A percentile compares a stretch with the other conserved stretches of the same genome.
These are phyloP conservation scores for Hortaea werneckii DNA, from an alignment of 2,329 filamentous ascomycete species.

Conservation along the genomic window DNA sequence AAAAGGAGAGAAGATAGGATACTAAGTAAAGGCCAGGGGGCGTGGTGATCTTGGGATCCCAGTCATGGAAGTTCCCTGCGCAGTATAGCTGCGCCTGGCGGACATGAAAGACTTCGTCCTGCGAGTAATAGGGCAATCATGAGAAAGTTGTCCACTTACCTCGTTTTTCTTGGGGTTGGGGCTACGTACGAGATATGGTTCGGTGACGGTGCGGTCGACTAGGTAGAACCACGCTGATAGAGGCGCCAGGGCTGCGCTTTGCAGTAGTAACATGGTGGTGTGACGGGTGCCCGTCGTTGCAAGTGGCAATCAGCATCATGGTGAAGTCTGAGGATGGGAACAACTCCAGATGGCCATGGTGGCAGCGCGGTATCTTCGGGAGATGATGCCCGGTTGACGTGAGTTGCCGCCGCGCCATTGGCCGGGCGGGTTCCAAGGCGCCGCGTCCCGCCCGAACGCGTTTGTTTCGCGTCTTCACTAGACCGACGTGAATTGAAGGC, in stretches of 20 bases:
- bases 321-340: not conserved
- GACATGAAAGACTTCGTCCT: conserved; percentile 85
- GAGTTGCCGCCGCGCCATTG: too few relatives aligned
- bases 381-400: too few relatives aligned
- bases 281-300: not conserved
- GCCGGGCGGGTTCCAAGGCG: too few relatives aligned
- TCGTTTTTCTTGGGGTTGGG: not conserved
- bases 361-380: too few relatives aligned
- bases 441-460: too few relatives aligned
- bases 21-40: conserved; percentile 63
- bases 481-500: too few relatives aligned
- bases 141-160: conserved; percentile 15
- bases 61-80: conserved; percentile 58
- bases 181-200: conserved; percentile 47
- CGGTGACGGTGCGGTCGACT: conserved; percentile 41
- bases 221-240: conserved; percentile 20
- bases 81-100: conserved; percentile 88
- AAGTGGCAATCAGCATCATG: not conserved
- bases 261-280: conserved; percentile 12
- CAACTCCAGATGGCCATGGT: too few relatives aligned
- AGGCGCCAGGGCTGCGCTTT: conserved; percentile 12
- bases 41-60: conserved; percentile 97
- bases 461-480: too few relatives aligned
- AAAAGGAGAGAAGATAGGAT: conserved; percentile 26
- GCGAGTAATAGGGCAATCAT: conserved; percentile 4